Evolutionary conservation across 2,329 filamentous ascomycete genomes (phyloP), one percentile per base, ranked within the genome.

Genomic region (Fusarium foetens): DNA sequence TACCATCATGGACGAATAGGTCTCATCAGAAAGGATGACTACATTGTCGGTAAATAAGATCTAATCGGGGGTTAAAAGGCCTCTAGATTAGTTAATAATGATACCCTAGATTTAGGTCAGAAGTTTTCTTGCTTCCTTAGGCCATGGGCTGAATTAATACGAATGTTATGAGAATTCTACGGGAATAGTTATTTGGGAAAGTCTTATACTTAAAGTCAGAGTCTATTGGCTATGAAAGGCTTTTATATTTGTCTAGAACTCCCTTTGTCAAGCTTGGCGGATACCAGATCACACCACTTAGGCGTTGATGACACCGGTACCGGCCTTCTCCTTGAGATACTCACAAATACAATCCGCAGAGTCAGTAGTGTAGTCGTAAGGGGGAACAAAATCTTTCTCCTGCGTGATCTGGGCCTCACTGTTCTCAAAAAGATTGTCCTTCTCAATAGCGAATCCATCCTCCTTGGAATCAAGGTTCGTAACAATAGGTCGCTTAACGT

Each of bases 381-480:
- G 79, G 35, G 79, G 77, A 16, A 75, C 76, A 33, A 82, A 72
- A 41, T 75, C 79, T 36, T 77, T 78, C 27, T 74, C 70, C 71
- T 80, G 79, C 2, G 81, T 82, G 42, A 83, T 83, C 8, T 74
- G 68, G 7, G 76, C 77, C 13, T 76, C 75, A 43, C 77, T 80
- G 65, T 79, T 78, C 39, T 76, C 83, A 53, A 85, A 86, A 71
- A 86, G 78, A 59, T 87, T 87, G 66, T 84, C 81, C 13, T 73
- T 79, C 36, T 81, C 77, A 33, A 85, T 79, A 11, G 84, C 84
- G 57, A 82, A 86, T 4, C 85, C 85, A 8, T 79, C 80, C 54
- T 83, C 79, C 9, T 82, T 79, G 31, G 84, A 86, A 75, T 87
- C 85, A 36, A 84, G 80, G 66, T 82, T 77, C 10, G 80, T 82